phyloP scores from a whole-genome alignment of 768 basidiomycete species.

The Favolaschia claudopus region DNA sequence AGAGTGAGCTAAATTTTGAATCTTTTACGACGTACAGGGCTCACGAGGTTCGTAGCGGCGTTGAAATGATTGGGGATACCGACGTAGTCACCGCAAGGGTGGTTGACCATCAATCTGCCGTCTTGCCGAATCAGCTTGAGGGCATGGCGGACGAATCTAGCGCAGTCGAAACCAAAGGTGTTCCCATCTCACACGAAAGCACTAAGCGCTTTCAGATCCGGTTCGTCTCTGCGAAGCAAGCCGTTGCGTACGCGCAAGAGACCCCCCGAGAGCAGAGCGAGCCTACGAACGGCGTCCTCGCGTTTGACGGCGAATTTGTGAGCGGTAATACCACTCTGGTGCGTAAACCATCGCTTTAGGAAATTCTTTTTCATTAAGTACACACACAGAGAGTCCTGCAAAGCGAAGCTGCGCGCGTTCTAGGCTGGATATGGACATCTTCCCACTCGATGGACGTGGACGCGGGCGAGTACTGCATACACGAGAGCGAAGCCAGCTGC shows the following conservation, averaged over 20 bases:
- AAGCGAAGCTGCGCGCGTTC: slow-evolving; percentile 26
- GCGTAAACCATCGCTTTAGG: not conserved
- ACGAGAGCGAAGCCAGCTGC: slow-evolving; percentile 18
- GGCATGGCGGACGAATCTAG: not conserved
- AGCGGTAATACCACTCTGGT: not conserved
- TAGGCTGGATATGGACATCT: slow-evolving; percentile 24
- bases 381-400: slow-evolving; percentile 25
- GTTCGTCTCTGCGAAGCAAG: not conserved
- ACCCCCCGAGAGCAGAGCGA: not conserved
- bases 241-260: not conserved
- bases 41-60: not conserved
- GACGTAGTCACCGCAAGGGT: slow-evolving; percentile 4
- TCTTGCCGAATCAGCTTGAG: no score
- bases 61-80: not conserved
- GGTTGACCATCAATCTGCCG: no score
- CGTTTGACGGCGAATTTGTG: slow-evolving; percentile 5
- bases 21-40: not conserved
- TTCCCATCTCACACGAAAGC: not conserved
- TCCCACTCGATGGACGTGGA: slow-evolving; percentile 5
- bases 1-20: not conserved
- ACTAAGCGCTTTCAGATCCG: not conserved
- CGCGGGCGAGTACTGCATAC: slow-evolving; percentile 13
- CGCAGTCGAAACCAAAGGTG: not conserved
- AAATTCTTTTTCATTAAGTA: not conserved
- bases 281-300: not conserved